Evolutionary conservation across 345 rosid species (phyloP).

Genomic region (Heritiera littoralis): DNA sequence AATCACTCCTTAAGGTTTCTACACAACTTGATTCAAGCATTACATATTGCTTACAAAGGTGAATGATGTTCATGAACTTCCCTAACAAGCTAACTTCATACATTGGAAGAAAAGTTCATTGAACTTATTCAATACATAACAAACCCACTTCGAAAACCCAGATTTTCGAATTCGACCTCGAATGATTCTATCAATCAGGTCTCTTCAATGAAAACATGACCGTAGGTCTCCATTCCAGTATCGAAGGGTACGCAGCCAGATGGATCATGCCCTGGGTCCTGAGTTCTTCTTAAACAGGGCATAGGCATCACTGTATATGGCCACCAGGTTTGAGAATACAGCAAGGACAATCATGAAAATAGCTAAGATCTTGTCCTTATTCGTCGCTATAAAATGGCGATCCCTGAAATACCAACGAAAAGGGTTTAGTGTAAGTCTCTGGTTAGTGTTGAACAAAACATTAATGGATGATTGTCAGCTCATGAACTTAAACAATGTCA

Average conservation of each 20-base stretch:
- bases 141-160: background rate
- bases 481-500: background rate
- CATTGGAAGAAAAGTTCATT: slow-evolving; percentile 1
- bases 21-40: background rate
- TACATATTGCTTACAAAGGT: background rate
- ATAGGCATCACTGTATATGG: slow-evolving; percentile 78
- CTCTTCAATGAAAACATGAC: background rate
- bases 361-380: slow-evolving; percentile 60
- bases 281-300: slow-evolving; percentile 44
- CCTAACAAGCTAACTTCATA: background rate
- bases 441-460: background rate
- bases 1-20: background rate
- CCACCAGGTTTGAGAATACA: slow-evolving; percentile 67
- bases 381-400: slow-evolving; percentile 68
- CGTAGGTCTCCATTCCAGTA: no score
- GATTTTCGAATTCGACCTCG: background rate
- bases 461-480: background rate
- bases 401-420: slow-evolving; percentile 52
- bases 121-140: background rate
- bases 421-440: background rate
- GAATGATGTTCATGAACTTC: background rate
- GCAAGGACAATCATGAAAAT: slow-evolving; percentile 75
- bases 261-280: slow-evolving; percentile 17
- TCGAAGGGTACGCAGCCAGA: background rate
- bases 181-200: background rate